These are phyloP conservation scores for Saksenaea oblongispora DNA, from an alignment of 371 early-diverging fungal species.

Conservation along the genomic window DNA sequence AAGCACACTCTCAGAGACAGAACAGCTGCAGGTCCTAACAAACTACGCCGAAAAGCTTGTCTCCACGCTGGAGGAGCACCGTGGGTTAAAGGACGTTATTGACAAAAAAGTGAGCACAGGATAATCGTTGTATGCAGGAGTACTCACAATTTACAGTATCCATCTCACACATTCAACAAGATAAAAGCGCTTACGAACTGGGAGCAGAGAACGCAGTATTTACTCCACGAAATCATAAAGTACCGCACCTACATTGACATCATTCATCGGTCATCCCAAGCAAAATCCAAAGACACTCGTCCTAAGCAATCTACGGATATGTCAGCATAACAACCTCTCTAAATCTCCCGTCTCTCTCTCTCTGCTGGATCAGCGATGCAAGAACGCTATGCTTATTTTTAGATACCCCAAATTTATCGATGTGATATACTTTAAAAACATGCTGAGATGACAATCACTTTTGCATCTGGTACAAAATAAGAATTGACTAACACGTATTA, in stretches of 20 bases:
- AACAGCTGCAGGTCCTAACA: constrained; percentile 11
- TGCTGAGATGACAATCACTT: neutral
- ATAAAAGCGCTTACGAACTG: constrained; percentile 15
- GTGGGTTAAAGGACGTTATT: constrained; percentile 11
- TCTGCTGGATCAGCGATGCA: constrained; percentile 3
- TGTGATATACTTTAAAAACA: neutral
- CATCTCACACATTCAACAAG: constrained; percentile 5
- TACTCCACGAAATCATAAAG: constrained; percentile 16
- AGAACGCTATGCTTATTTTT: neutral
- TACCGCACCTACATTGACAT: constrained; percentile 12
- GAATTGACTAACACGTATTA: too few relatives aligned
- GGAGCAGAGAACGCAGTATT: constrained; percentile 21
- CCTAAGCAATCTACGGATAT: neutral
- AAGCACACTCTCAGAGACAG: constrained; percentile 12
- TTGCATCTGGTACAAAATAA: neutral
- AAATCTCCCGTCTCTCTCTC: neutral
- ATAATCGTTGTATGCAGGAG: neutral
- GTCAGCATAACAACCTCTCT: neutral
- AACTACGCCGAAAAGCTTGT: constrained; percentile 8
- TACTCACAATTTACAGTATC: constrained; percentile 2
- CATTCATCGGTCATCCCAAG: neutral
- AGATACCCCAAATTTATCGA: neutral
- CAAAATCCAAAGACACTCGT: neutral
- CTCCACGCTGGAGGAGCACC: constrained; percentile 19
- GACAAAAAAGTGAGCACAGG: constrained; percentile 11